Base-by-base conservation (phyloP, 1,284 basidiomycete genomes). In the Moniliophthora roreri region DNA sequence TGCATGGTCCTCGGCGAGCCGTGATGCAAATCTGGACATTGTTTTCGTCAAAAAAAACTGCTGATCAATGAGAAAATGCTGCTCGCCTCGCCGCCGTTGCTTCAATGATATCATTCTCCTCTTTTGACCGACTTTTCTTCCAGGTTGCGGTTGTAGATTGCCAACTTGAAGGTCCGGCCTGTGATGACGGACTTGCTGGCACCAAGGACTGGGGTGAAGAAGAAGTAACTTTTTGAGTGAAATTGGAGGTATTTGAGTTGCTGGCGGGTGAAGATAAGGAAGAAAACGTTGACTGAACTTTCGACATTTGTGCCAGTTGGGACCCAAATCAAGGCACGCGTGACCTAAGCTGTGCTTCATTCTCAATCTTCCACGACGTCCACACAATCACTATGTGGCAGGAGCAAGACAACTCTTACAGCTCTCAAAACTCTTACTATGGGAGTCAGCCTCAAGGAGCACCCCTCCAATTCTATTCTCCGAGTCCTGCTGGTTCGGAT, bases 401-500 rank as follows among this genome's bases (percentile, higher is more conserved):
- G 69, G 87, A 89, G 87, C 87, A 89, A 69, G 87, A 89, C 54
- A 72, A 71, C 59, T 60, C 69, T 5, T 89, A 89, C 65, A 76
- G 71, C 3, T 77, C 85, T 0, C 81, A 83, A 57, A 74, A 69
- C 53, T 63, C 75, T 21, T 86, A 86, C 64, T 88, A 87, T 64
- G 68, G 75, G 18, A 73, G 49, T 24, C 57, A 76, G 35, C 72
- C 76, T 34, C 79, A 79, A 60, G 79, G 77, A 10, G 72, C 76
- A n/a, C 83, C 85, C 28, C 78, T 91, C 21, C 87, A 91, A 66
- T 91, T 91, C 70, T 91, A 91, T 58, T 63, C 72, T 51, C 81
- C 82, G 8, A 71, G 77, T 13, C 71, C 72, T 53, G 68, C 75
- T 2, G 80, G 82, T 60, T 72, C 76, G 48, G 78, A 73, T 62